Evolutionary conservation across 176 grass and related monocot genomes (phyloP).

Genomic region (Carex kokanica): DNA sequence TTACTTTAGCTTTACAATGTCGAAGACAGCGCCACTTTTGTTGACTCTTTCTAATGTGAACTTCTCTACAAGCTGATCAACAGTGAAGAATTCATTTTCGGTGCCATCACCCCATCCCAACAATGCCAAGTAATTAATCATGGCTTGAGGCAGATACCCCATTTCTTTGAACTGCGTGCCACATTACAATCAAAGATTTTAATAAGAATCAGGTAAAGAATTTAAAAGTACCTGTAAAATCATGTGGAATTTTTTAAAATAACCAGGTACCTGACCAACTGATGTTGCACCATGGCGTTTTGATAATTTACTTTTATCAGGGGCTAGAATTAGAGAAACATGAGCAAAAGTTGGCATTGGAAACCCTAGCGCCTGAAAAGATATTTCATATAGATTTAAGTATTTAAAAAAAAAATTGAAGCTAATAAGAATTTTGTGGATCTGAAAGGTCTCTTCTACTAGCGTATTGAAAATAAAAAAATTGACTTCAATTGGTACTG

Average conservation of each 20-base stretch:
- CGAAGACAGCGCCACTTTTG: conserved; percentile 98
- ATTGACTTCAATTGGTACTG: neutral
- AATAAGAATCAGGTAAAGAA: conserved; percentile 8
- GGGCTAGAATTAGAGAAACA: conserved; percentile 94
- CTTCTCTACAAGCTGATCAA: conserved; percentile 80
- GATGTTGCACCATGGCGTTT: conserved; percentile 98
- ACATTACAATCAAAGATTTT: conserved; percentile 26
- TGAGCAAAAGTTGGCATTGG: conserved; percentile 98
- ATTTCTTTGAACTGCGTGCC: conserved; percentile 76
- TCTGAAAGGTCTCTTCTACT: neutral
- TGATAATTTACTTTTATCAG: conserved; percentile 97
- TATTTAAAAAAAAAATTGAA: neutral
- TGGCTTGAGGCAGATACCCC: conserved; percentile 97
- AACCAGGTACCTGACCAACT: conserved; percentile 67
- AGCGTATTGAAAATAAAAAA: neutral
- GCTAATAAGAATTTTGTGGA: neutral
- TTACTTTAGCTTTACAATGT: conserved; percentile 85
- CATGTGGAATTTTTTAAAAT: conserved; percentile 14
- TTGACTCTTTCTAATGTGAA: conserved; percentile 94
- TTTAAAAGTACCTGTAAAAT: neutral
- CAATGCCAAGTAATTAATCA: conserved; percentile 94
- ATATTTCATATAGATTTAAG: neutral
- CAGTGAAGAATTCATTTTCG: conserved; percentile 96
- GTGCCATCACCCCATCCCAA: conserved; percentile 97
- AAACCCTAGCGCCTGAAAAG: conserved; percentile 79